Evolutionary conservation across 2,329 filamentous ascomycete genomes (phyloP), one percentile per base, ranked within the genome.

Genomic region (Madurella fahalii): DNA sequence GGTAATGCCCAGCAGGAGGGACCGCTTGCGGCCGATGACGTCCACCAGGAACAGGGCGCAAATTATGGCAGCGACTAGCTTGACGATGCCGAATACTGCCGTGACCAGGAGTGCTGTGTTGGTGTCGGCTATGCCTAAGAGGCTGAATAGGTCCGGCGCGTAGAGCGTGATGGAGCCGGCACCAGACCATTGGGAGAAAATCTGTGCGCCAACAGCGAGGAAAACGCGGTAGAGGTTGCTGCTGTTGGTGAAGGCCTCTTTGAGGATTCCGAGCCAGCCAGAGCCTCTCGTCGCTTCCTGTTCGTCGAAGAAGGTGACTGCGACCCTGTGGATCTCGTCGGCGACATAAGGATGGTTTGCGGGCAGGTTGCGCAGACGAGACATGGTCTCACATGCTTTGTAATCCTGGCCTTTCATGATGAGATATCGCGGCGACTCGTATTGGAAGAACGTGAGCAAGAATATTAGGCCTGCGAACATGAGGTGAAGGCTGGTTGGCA

Each of bases 1-100:
- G 2, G 73, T 73, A 61, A 86, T 86, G 2, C 84, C 84, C 0
- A 78, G 68, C 16, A 85, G 74, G 0, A 87, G 75, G 0, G 84
- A 76, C 8, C 83, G 80, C 70, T 90, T 91, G 55, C 89, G 84
- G 4, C 89, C 89, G 60, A 92, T 84, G 51, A 87, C 83, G 62
- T 92, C 89, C 59, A 92, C 87, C 9, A 92, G 78, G 78, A 92
- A 90, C 50, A 91, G 77, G 0, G 88, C 87, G 67, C 87, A 92
- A 40, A 82, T 61, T 32, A 91, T 67, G 13, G 86, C 82, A 0
- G 85, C 79, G 7, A 81, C 67, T 52, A 92, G 80, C 66, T 92
- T 92, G 62, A 90, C 77, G 49, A 90, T 80, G 42, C 88, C 88
- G 51, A 92, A 90, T 48, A 93, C 82, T 3, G 82, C 87, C 0